These are phyloP conservation scores for Ceratobasidium sp. DNA, from an alignment of 1,284 basidiomycete species.

Conservation along the genomic window DNA sequence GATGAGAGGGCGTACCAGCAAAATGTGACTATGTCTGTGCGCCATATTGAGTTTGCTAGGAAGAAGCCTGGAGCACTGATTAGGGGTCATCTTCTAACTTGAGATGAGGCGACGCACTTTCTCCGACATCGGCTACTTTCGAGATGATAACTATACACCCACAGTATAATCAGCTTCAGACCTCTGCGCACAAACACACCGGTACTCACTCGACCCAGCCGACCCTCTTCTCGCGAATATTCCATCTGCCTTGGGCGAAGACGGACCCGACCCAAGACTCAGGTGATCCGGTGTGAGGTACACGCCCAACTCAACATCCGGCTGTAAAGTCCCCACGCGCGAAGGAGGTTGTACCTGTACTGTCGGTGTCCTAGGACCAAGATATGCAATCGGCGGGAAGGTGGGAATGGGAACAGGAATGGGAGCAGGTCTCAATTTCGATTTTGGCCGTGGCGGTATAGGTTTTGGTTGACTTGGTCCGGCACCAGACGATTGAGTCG, in stretches of 20 bases:
- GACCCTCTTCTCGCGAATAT: background rate
- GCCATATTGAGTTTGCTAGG: conserved; percentile 7
- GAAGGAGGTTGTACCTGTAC: conserved; percentile 4
- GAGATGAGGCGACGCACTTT: background rate
- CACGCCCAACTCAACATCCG: background rate
- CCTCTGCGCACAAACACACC: background rate
- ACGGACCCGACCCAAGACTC: background rate
- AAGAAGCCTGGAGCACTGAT: background rate
- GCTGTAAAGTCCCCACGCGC: background rate
- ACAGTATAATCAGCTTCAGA: background rate
- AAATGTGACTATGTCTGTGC: conserved; percentile 35
- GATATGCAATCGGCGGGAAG: background rate
- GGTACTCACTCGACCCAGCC: background rate
- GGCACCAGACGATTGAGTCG: no score
- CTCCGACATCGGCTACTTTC: background rate
- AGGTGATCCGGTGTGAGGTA: background rate
- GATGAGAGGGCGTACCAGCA: conserved; percentile 4
- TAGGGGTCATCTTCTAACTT: background rate
- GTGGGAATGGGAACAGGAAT: no score
- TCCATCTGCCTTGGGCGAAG: background rate
- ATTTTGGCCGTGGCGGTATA: no score
- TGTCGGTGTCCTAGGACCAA: background rate
- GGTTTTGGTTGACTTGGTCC: no score
- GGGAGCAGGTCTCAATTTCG: no score
- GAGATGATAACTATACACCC: background rate